These are phyloP conservation scores for Thalassiosira profunda DNA, from an alignment of 108 stramenopile genomes.

Conservation along the genomic window DNA sequence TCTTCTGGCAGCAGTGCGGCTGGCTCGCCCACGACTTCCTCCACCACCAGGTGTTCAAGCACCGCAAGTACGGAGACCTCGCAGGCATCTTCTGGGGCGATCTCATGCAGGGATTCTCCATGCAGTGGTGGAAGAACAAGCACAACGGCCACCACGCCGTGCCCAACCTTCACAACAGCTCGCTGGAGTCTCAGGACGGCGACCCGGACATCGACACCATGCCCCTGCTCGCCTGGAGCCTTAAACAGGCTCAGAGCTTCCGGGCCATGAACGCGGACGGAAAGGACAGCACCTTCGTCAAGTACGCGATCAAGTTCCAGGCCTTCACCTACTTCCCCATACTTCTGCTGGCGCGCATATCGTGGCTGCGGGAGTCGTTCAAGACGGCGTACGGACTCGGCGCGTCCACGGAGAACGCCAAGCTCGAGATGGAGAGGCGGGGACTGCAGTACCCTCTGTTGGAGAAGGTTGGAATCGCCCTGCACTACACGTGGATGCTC, in stretches of 20 bases:
- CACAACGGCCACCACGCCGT: conserved; percentile 99
- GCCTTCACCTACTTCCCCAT: conserved; percentile 97
- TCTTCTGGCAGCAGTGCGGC: conserved; percentile 99
- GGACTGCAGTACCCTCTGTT: conserved; percentile 86
- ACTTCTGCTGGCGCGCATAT: conserved; percentile 93
- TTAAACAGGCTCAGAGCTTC: conserved; percentile 94
- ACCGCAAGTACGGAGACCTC: conserved; percentile 94
- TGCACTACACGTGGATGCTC: conserved; percentile 89
- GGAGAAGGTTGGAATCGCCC: conserved; percentile 74
- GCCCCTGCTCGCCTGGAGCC: conserved; percentile 98
- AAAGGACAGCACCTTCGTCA: conserved; percentile 78
- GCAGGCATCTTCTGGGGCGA: conserved; percentile 96
- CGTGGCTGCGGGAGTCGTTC: conserved; percentile 97
- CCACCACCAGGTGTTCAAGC: conserved; percentile 98
- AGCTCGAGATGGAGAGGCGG: conserved; percentile 73
- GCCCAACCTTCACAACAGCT: conserved; percentile 95
- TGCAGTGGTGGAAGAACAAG: conserved; percentile 98
- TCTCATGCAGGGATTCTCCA: conserved; percentile 94
- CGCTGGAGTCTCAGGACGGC: conserved; percentile 82
- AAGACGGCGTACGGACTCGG: conserved; percentile 92
- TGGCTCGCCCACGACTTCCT: conserved; percentile 99
- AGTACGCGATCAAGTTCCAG: conserved; percentile 89
- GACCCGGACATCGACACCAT: conserved; percentile 99
- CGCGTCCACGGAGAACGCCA: conserved; percentile 84
- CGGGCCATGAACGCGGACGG: conserved; percentile 71